Base-by-base conservation (phyloP, 2,329 filamentous ascomycete genomes). In the Trichothecium roseum region DNA sequence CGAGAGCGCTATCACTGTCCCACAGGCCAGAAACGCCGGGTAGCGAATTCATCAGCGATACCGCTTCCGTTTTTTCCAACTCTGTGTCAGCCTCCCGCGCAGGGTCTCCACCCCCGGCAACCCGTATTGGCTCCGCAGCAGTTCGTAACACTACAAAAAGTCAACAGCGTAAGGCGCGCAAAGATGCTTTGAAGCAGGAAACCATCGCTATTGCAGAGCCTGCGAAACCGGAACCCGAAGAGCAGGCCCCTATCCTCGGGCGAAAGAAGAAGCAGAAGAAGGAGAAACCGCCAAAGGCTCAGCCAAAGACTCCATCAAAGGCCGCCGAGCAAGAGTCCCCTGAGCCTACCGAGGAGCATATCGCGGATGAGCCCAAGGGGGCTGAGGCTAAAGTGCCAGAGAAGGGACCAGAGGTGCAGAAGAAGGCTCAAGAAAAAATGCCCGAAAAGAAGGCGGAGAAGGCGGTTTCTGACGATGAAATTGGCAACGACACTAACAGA, bases 251-350 rank as follows among this genome's bases (percentile, higher is more conserved):
- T 0, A 81, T 93, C 28, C 55, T 86, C 33, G 82, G 82, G 24
- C 74, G 84, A 35, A 87, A 87, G 66, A 89, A 86, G 66, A 91
- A 89, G 61, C 75, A 84, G 53, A 87, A 84, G 66, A 89, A 86
- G 59, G 77, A 81, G 47, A 79, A 74, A 47, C 55, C 56, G 12
- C 24, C 37, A 7, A 55, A 56, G 30, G 36, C 46, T 9, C 15
- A 29, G 28, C 13, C 28, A 24, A 24, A 24, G 20, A 24, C 20
- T 6, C 10, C 20, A 1, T 37, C 20, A 6, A 24, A 24, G 20
- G 20, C 20, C 20, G 20, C 20, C 10, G 20, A n/a, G n/a, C n/a
- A n/a, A n/a, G n/a, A 24, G 20, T 24, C 20, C 20, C 20, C 20
- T 10, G 10, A 41, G 33, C 30, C 37, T 14, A 27, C 34, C 8